Base-by-base conservation (phyloP, 768 basidiomycete genomes). In the Clitopilus hobsonii region DNA sequence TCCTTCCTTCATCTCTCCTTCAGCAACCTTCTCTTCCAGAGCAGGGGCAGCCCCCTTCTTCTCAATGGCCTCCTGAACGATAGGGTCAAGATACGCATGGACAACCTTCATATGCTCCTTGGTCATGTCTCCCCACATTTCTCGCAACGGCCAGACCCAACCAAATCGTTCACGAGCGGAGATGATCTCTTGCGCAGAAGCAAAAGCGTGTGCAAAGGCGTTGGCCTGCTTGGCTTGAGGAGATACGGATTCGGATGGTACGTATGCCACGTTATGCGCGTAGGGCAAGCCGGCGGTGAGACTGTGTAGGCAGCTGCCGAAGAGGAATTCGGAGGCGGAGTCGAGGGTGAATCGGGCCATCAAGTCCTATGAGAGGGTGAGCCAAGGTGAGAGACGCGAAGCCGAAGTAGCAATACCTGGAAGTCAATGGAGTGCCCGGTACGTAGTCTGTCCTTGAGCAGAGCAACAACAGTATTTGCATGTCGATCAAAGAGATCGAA, bases 321-420 rank as follows among this genome's bases (percentile, higher is more conserved):
- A 86, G 29, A 88, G 74, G 61, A 86, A 86, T 54, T 85, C 83
- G 0, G 83, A 80, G 1, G 84, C 84, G 1, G 82, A 76, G 68
- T 88, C 86, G 22, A 88, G 76, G 0, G 85, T 85, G 63, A 86
- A 86, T 1, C 84, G 76, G 2, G 75, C 77, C 62, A 84, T 78
- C 2, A 83, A 67, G 60, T 85, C 84, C 78, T 82, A 54, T 13
- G 8, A 52, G 23, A 51, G 26, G 23, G 23, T 29, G 38, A 23
- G 48, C 51, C 3, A 45, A 2, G 47, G 49, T 4, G 24, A 8
- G 38, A 29, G 20, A 36, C n/a, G n/a, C n/a, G 38, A 18, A 13
- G 5, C 51, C 27, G 45, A 41, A 28, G 13, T 16, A 14, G 51
- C 51, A 32, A 38, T 29, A 79, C 79, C 67, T 85, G 83, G 59